Conservation (phyloP, 2,329 filamentous ascomycete species). For the Paecilomyces fulvus region DNA sequence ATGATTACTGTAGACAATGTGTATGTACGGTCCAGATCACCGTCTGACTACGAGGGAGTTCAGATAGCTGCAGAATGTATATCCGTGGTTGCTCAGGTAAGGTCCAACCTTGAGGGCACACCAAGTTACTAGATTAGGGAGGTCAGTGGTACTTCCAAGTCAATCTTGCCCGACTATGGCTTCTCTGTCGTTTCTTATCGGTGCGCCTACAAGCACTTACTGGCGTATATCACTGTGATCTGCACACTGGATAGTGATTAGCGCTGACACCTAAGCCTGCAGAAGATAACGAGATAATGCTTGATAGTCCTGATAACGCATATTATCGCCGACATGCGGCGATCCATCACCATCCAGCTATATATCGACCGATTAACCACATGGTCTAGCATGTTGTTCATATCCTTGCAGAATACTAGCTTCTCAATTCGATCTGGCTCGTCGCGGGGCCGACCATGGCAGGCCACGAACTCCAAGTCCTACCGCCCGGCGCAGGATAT, state of each 20-base stretch:
- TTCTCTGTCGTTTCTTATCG: neutral
- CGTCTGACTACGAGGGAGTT: neutral
- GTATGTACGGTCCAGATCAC: neutral
- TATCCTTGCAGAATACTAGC: neutral
- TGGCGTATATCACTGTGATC: neutral
- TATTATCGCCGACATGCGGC: neutral
- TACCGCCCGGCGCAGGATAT: constrained; percentile 37
- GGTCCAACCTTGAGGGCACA: neutral
- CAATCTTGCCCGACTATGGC: neutral
- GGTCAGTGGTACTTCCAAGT: neutral
- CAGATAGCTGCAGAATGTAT: neutral
- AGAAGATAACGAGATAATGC: neutral
- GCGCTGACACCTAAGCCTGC: neutral
- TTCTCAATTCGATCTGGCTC: neutral
- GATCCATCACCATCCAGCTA: neutral
- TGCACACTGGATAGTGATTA: neutral
- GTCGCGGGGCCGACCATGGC: neutral
- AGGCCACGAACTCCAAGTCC: neutral
- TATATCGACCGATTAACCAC: neutral
- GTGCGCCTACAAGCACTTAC: neutral
- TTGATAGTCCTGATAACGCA: neutral
- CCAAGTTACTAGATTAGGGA: neutral
- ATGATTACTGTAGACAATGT: neutral
- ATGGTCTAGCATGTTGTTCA: neutral
- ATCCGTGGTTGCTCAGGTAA: neutral